These are phyloP conservation scores for Serendipita sp. DNA, from an alignment of 768 basidiomycete genomes.

Conservation along the genomic window DNA sequence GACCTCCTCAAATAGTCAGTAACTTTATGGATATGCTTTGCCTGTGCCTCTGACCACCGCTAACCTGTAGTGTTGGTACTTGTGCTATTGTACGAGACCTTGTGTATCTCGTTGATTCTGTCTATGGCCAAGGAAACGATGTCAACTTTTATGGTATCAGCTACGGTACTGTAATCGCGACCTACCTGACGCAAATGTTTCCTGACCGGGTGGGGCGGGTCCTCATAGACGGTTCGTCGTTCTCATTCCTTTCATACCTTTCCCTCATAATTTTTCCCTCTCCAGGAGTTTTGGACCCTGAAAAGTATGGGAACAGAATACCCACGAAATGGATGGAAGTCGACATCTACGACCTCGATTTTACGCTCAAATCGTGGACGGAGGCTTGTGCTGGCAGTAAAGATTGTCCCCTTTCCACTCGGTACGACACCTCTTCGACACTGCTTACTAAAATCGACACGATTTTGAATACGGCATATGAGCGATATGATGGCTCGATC, in stretches of 20 bases:
- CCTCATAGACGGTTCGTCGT: constrained; percentile 1
- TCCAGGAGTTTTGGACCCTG: neutral
- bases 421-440: neutral
- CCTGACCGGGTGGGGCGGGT: constrained; percentile 8
- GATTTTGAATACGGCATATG: neutral
- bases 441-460: neutral
- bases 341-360: neutral
- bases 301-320: neutral
- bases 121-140: neutral
- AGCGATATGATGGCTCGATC: neutral
- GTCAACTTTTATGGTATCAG: constrained; percentile 2
- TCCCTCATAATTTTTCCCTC: neutral
- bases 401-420: neutral
- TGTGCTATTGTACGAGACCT: constrained; percentile 1
- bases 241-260: neutral
- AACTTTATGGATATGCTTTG: neutral
- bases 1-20: neutral
- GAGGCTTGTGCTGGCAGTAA: neutral
- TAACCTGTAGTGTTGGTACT: neutral
- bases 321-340: neutral
- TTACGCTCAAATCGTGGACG: neutral
- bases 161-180: constrained; percentile 3
- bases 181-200: constrained; percentile 9
- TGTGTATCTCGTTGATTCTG: neutral
- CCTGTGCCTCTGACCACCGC: neutral